Evolutionary conservation across 768 basidiomycete genomes (phyloP), one percentile per base, ranked within the genome.

Genomic region (Lentinus tigrinus): DNA sequence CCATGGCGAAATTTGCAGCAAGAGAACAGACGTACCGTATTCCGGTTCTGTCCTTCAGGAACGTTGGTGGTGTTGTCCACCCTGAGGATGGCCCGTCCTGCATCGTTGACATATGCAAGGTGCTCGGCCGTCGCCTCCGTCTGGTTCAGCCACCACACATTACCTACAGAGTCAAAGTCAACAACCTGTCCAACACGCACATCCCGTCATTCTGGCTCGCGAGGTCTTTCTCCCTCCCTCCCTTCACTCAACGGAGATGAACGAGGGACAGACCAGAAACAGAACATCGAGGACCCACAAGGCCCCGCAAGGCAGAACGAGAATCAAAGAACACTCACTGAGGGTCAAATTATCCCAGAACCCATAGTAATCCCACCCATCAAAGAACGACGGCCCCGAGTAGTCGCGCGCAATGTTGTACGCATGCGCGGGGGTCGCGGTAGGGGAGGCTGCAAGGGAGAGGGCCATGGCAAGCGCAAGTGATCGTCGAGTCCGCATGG

Each of bases 31-130:
- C 76, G 56, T 58, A 91, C 89, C 27, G 89, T 80, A 62, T 85
- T 82, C 40, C 90, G 75, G 60, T 83, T 78, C 43, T 81, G 65
- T 54, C 79, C 78, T 24, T 69, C 71, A 16, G 75, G 70, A 1
- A 91, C 79, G 44, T 77, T 77, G 11, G 83, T 83, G 8, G 73
- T 71, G 66, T 91, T 90, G 75, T 93, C 91, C 6, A 93, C 90
- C 64, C 80, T 84, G 48, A 94, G 75, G 60, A 94, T 78, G 5
- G 85, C 86, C 54, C 86, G 82, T 7, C 88, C 85, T 1, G 78
- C 78, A 42, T 65, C 64, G 61, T 88, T 85, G 62, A 89, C 69
- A 64, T 81, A 89, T 4, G 84, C 83, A 19, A 92, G 75, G 1
- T 75, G 65, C 58, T 81, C 74, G 7, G 74, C 67, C 11, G 72